Conservation (phyloP, 768 basidiomycete genomes). For the Melanogaster broomeanus region DNA sequence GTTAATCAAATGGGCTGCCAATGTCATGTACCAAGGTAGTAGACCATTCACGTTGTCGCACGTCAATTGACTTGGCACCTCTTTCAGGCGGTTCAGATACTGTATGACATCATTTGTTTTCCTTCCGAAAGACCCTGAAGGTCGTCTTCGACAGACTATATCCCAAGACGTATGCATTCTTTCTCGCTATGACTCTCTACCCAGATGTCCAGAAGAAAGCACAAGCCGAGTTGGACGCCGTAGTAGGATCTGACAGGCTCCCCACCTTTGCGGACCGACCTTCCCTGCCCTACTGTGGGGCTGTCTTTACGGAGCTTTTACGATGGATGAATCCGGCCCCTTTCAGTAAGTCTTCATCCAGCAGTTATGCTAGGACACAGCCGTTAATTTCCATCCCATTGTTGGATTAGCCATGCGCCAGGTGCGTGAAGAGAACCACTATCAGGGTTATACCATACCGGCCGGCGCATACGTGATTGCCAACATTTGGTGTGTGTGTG, state of each 20-base stretch:
- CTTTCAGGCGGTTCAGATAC: conserved; percentile 50
- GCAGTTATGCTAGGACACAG: neutral
- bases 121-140: conserved; percentile 38
- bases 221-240: conserved; percentile 17
- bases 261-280: conserved; percentile 16
- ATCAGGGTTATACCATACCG: conserved; percentile 32
- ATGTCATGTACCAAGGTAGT: conserved; percentile 1
- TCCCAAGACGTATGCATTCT: conserved; percentile 5
- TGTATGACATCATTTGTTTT: conserved; percentile 35
- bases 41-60: neutral
- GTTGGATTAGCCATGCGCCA: neutral
- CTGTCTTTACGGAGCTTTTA: conserved; percentile 12
- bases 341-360: neutral
- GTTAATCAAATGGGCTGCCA: conserved; percentile 4
- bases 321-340: conserved; percentile 6
- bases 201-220: conserved; percentile 17
- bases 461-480: conserved; percentile 34
- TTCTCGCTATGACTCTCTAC: conserved; percentile 16
- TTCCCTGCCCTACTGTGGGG: conserved; percentile 19
- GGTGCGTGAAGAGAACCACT: neutral
- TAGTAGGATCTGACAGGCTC: conserved; percentile 11
- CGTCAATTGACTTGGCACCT: neutral
- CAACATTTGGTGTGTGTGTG: conserved; percentile 35
- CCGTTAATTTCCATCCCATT: no score
- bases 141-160: conserved; percentile 14